Percentiles rank a stretch among this genome's conserved stretches.
Evolutionary conservation across 306 rosid species (phyloP).

Genomic region (Senna siamea): DNA sequence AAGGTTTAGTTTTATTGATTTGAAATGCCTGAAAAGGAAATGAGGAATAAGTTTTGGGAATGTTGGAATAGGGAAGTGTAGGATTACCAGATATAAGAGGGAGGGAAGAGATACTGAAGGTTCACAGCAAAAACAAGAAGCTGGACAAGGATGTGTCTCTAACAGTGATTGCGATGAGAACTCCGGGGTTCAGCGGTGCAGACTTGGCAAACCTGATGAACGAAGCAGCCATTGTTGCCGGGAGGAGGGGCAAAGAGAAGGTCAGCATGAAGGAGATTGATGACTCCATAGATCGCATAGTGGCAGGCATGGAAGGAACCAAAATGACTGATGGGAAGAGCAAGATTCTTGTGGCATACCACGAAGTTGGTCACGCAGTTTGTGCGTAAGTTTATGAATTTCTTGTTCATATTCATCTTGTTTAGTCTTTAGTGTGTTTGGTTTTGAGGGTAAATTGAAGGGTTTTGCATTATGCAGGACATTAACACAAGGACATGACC

Average conservation of each 20-base stretch:
- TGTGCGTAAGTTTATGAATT: constrained; percentile 69
- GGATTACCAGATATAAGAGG: constrained; percentile 80
- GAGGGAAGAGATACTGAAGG: constrained; percentile 75
- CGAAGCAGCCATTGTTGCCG: constrained; percentile 87
- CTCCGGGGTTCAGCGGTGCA: constrained; percentile 78
- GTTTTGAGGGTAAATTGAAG: constrained; percentile 5
- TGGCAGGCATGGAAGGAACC: constrained; percentile 89
- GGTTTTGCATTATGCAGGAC: constrained; percentile 46
- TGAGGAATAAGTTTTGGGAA: background rate
- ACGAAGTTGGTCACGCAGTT: constrained; percentile 84
- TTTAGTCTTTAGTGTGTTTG: background rate
- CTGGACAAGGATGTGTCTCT: constrained; percentile 64
- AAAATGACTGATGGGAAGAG: constrained; percentile 80
- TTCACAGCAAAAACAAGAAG: constrained; percentile 77
- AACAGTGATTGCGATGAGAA: constrained; percentile 65
- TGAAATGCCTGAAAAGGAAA: background rate
- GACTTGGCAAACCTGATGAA: constrained; percentile 84
- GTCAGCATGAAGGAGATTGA: constrained; percentile 67
- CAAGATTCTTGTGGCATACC: constrained; percentile 77
- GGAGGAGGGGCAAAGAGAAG: constrained; percentile 63
- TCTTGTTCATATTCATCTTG: too few relatives aligned
- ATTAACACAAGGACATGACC: constrained; percentile 71
- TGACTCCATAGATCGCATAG: constrained; percentile 74
- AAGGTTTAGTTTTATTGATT: too few relatives aligned
- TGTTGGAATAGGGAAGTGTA: constrained; percentile 56